These are phyloP conservation scores for Lactarius pseudohatsudake DNA, from an alignment of 768 basidiomycete genomes.

Conservation along the genomic window DNA sequence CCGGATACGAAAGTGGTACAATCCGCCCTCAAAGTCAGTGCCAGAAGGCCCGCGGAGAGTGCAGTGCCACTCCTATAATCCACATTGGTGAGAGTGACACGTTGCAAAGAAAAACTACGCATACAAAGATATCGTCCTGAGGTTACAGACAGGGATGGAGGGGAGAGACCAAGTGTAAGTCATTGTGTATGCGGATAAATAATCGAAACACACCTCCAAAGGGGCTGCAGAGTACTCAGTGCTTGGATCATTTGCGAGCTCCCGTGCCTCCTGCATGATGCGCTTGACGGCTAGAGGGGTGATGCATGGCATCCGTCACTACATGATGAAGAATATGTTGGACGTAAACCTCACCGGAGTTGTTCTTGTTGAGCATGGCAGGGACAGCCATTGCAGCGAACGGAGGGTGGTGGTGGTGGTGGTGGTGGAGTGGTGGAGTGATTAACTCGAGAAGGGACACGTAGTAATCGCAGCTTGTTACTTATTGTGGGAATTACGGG, in stretches of 20 bases:
- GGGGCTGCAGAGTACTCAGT: slow-evolving; percentile 84
- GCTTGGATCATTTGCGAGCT: slow-evolving; percentile 80
- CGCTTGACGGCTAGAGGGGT: slow-evolving; percentile 76
- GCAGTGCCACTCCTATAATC: slow-evolving; percentile 86
- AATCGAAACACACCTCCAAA: slow-evolving; percentile 56
- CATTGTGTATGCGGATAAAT: background rate
- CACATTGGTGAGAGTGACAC: slow-evolving; percentile 12
- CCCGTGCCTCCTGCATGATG: slow-evolving; percentile 94
- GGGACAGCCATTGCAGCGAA: slow-evolving; percentile 30
- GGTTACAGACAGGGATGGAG: background rate
- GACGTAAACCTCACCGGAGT: slow-evolving; percentile 57
- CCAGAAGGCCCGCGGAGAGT: slow-evolving; percentile 87
- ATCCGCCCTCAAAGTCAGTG: slow-evolving; percentile 90
- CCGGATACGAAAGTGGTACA: slow-evolving; percentile 94
- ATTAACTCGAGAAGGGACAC: background rate
- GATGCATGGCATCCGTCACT: background rate
- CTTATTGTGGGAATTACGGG: background rate
- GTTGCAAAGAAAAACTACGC: slow-evolving; percentile 34
- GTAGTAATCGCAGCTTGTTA: background rate
- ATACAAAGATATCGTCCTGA: slow-evolving; percentile 87
- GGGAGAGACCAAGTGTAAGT: background rate
- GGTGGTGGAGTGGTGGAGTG: background rate
- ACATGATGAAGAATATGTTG: too few relatives aligned
- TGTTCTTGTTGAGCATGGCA: slow-evolving; percentile 79
- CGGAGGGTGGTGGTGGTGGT: background rate